phyloP scores from a whole-genome alignment of 495 filamentous ascomycete genomes.

The Astrocystis sublimbata region DNA sequence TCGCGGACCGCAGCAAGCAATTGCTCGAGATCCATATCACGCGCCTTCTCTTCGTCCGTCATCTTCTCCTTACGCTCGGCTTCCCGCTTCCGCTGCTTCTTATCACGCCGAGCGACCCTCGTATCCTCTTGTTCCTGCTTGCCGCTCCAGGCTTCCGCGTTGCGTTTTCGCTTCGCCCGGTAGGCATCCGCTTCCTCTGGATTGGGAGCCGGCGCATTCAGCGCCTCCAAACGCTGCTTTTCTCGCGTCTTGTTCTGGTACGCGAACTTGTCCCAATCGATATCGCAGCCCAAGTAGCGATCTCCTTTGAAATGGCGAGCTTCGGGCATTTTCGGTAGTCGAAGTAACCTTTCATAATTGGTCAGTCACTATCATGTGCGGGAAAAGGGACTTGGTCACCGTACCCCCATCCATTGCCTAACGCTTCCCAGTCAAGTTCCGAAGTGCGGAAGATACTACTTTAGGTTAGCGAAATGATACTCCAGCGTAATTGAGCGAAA shows the following conservation, averaged over 20 bases:
- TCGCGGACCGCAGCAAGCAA: constrained; percentile 72
- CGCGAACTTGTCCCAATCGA: constrained; percentile 58
- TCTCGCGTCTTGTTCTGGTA: constrained; percentile 83
- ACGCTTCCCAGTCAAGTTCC: constrained; percentile 80
- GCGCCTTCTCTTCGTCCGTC: constrained; percentile 69
- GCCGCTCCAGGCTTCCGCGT: constrained; percentile 76
- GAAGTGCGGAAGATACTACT: constrained; percentile 73
- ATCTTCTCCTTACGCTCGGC: constrained; percentile 66
- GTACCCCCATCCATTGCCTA: constrained; percentile 71
- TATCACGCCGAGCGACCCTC: constrained; percentile 67
- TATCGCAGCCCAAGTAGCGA: constrained; percentile 58
- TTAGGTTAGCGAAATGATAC: neutral
- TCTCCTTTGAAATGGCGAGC: constrained; percentile 68
- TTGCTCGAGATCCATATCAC: constrained; percentile 67
- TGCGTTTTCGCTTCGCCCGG: constrained; percentile 51
- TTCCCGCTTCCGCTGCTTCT: constrained; percentile 72
- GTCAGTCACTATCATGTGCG: constrained; percentile 33
- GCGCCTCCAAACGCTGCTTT: constrained; percentile 59
- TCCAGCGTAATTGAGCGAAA: no score
- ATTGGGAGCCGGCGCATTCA: constrained; percentile 33
- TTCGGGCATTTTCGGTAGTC: constrained; percentile 94
- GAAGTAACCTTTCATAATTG: constrained; percentile 53
- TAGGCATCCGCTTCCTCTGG: constrained; percentile 62
- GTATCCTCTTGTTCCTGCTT: constrained; percentile 72
- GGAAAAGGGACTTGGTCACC: neutral